These are phyloP conservation scores for Coleophoma crateriformis DNA, from an alignment of 2,329 filamentous ascomycete species.

Conservation along the genomic window DNA sequence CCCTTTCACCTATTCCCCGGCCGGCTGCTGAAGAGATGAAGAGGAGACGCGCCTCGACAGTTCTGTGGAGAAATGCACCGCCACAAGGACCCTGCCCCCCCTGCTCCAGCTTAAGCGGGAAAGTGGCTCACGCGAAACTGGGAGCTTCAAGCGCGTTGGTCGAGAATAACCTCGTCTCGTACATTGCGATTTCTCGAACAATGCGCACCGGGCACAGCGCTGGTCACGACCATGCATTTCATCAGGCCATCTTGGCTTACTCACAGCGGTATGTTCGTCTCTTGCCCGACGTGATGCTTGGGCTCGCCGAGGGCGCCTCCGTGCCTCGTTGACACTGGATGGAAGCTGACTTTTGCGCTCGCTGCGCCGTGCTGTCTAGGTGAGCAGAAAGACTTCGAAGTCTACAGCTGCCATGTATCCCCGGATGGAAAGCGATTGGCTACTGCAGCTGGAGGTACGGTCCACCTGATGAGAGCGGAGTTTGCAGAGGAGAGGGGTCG, in stretches of 20 bases:
- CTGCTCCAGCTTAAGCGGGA: no score
- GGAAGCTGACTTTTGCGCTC: slow-evolving; percentile 20
- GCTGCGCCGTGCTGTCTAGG: slow-evolving; percentile 41
- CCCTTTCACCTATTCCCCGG: no score
- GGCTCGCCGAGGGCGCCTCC: no score
- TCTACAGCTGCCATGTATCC: slow-evolving; percentile 97
- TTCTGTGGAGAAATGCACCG: no score
- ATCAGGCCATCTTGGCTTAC: slow-evolving; percentile 95
- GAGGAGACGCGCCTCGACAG: no score
- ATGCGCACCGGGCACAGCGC: slow-evolving; percentile 19
- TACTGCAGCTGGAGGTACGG: slow-evolving; percentile 83
- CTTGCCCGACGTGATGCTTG: neutral
- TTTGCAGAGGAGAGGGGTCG: neutral
- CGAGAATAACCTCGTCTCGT: neutral
- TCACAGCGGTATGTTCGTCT: slow-evolving; percentile 65
- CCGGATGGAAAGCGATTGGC: slow-evolving; percentile 88
- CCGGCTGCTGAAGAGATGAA: no score
- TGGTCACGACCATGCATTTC: slow-evolving; percentile 60
- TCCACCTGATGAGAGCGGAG: neutral
- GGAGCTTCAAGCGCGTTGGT: neutral
- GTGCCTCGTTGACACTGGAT: slow-evolving; percentile 5
- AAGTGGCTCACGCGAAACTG: neutral
- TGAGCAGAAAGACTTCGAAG: slow-evolving; percentile 97
- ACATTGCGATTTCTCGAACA: slow-evolving; percentile 5
- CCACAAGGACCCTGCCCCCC: no score